Evolutionary conservation across 345 rosid genomes (phyloP), one percentile per base, ranked within the genome.

Genomic region (Laguncularia racemosa): DNA sequence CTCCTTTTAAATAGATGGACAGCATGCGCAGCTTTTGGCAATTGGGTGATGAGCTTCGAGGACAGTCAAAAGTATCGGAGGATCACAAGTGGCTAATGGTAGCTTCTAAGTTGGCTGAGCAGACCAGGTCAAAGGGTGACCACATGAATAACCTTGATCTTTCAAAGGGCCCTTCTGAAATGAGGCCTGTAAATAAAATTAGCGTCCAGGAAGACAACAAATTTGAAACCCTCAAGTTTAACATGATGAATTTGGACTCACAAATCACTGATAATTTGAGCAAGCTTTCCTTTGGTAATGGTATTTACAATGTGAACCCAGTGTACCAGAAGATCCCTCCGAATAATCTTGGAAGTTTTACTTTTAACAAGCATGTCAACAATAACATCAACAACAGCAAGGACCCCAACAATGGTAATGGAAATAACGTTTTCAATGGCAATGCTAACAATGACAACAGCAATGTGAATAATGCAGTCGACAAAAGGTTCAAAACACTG

Each of bases 31-130:
- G 86, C 82, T 89, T 83, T 71, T 93, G 99, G 97, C 91, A 89
- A 58, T 59, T 93, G 68, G 99, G 96, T 16, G 99, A 93, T 70
- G 97, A 93, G 71, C 91, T 93, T 18, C 83, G 99, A 62, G 97
- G 96, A 57, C 97, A 86, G 60, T 72, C 89, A 4, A 87, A 79
- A 79, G 86, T 71, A 46, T 58, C 92, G 2, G 97, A 93, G 77
- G 99, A 93, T 72, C 88, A 82, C 52, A 74, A 88, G 50, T 93
- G 99, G 99, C 59, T 81, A 16, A 69, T 88, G 71, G 99, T 77
- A 72, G 97, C 97, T 2, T 84, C 96, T 16, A 89, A 75, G 66
- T 68, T 89, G 78, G 96, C 97, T 26, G 96, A 93, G 78, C 96
- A 89, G 66, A 85, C 96, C 0, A 79, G 84, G 64, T 56, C 47